phyloP scores from a whole-genome alignment of 106 monocot genomes.

The Vanilla planifolia region DNA sequence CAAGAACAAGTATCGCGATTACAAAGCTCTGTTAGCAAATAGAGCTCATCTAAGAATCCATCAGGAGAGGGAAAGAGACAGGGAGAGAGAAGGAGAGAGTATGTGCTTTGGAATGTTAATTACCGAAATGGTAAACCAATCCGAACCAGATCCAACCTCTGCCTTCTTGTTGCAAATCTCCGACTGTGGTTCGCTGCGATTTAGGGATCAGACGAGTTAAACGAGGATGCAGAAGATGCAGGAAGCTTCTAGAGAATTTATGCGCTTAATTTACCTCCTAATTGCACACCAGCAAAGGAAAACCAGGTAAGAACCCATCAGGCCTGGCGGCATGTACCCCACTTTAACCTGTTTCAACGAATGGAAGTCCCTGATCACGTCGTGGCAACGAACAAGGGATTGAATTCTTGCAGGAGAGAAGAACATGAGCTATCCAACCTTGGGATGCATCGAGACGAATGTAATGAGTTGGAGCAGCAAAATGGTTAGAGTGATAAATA shows the following conservation, averaged over 20 bases:
- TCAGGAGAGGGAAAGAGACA: not conserved
- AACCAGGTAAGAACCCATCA: slow-evolving; percentile 59
- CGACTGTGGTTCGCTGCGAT: slow-evolving; percentile 70
- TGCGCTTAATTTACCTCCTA: slow-evolving; percentile 31
- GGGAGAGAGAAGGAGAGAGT: not conserved
- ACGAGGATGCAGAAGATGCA: not conserved
- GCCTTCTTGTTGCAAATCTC: slow-evolving; percentile 61
- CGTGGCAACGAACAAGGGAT: no score
- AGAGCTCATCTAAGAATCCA: no score
- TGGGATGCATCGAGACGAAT: slow-evolving; percentile 53
- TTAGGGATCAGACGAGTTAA: not conserved
- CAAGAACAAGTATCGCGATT: slow-evolving; percentile 66
- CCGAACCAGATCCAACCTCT: slow-evolving; percentile 38
- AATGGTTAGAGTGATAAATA: slow-evolving; percentile 78
- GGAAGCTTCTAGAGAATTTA: no score
- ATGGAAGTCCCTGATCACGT: not conserved
- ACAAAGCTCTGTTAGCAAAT: slow-evolving; percentile 69
- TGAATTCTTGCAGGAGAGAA: no score
- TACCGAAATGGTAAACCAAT: slow-evolving; percentile 75
- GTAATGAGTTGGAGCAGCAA: slow-evolving; percentile 66
- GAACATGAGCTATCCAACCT: slow-evolving; percentile 31
- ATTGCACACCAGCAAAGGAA: slow-evolving; percentile 56
- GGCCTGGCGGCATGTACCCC: slow-evolving; percentile 38
- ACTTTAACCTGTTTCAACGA: slow-evolving; percentile 36
- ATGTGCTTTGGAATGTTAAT: not conserved